Evolutionary conservation across 2,329 filamentous ascomycete genomes (phyloP).

Genomic region (Colletotrichum liaoningense): DNA sequence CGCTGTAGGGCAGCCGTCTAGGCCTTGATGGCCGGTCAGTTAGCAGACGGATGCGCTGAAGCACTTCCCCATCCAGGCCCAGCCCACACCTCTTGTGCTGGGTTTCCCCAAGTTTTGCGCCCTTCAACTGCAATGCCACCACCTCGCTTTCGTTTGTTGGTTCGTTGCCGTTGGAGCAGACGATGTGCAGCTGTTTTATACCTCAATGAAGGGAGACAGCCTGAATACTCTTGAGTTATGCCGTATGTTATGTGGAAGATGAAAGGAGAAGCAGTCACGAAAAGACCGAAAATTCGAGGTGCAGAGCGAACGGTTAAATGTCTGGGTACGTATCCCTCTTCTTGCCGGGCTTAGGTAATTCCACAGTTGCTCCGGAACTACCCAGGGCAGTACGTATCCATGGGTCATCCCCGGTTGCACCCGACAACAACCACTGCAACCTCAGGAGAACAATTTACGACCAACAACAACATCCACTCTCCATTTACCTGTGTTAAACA

Average conservation of each 20-base stretch:
- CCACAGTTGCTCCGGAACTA: neutral
- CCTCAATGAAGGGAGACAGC: too few species aligned
- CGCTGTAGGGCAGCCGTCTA: neutral
- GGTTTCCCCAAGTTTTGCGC: conserved; percentile 13
- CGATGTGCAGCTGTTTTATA: neutral
- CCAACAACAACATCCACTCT: neutral
- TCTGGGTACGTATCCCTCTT: neutral
- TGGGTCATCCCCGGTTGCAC: neutral
- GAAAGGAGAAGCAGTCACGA: neutral
- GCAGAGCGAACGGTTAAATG: neutral
- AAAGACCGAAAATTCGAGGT: neutral
- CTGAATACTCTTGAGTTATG: too few species aligned
- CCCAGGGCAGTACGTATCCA: neutral
- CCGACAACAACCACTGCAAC: neutral
- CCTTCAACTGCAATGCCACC: neutral
- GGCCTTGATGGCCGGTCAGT: neutral
- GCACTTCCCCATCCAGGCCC: neutral
- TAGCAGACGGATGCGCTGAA: neutral
- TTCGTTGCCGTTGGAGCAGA: neutral
- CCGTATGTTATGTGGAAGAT: too few species aligned
- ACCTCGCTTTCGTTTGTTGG: neutral
- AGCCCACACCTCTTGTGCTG: neutral
- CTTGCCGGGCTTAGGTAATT: neutral
- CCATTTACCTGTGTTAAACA: neutral
- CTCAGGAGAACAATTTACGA: neutral